These are phyloP conservation scores for Calocybe indica DNA, from an alignment of 768 basidiomycete genomes.

Conservation along the genomic window DNA sequence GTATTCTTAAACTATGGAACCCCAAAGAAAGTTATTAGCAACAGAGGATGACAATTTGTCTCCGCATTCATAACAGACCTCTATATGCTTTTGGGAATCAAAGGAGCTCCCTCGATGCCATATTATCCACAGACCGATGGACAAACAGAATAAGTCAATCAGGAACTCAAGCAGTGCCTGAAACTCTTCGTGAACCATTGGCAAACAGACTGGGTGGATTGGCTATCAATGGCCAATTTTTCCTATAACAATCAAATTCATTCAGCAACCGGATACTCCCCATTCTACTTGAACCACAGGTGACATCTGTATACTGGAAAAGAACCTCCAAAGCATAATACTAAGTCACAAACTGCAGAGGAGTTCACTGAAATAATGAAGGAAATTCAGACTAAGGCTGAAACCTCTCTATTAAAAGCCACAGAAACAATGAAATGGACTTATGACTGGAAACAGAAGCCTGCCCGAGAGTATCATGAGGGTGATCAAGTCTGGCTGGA, in stretches of 20 bases:
- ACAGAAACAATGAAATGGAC: conserved; percentile 14
- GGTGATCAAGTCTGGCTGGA: no score
- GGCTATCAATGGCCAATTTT: conserved; percentile 3
- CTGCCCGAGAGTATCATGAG: no score
- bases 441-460: no score
- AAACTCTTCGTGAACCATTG: not conserved
- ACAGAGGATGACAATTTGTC: conserved; percentile 13
- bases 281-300: conserved; percentile 17
- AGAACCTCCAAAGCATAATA: conserved; percentile 6
- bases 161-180: conserved; percentile 7
- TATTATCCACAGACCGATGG: not conserved
- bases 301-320: conserved; percentile 14
- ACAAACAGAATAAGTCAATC: conserved; percentile 5
- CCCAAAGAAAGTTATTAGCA: conserved; percentile 7
- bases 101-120: not conserved
- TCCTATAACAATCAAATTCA: conserved; percentile 4
- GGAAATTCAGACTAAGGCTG: conserved; percentile 10
- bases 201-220: not conserved
- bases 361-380: conserved; percentile 16
- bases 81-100: conserved; percentile 6
- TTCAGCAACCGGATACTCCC: not conserved
- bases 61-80: conserved; percentile 9
- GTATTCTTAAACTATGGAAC: conserved; percentile 3
- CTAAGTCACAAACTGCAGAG: conserved; percentile 11
- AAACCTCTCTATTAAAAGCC: conserved; percentile 9